Base-by-base conservation (phyloP, 331 rosid genomes). In the Acacia pycnantha region DNA sequence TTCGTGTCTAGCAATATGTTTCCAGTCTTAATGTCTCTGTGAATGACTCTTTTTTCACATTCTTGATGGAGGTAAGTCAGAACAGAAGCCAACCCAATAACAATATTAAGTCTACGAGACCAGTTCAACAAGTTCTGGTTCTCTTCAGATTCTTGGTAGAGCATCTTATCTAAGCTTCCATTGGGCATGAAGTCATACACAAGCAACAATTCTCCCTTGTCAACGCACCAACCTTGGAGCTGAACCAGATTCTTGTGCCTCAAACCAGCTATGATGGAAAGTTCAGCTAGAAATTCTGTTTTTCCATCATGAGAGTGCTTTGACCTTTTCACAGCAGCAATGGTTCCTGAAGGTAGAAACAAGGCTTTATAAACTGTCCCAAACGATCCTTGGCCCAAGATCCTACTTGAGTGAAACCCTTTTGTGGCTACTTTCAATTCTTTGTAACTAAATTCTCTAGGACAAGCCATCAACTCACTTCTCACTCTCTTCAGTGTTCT, bases 101-200 rank as follows among this genome's bases (percentile, higher is more conserved):
- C 96, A 77, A 92, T 86, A 84, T 92, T 92, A 70, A 74, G 74
- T 74, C 98, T 88, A 75, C 81, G 90, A 31, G 82, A 56, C 97
- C 94, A 94, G 81, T 74, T 86, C 77, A 92, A 70, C 79, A 83
- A 74, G 24, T 67, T 29, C 8, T 21, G 73, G 50, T 1, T 59
- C 62, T 27, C 70, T 51, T 73, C 91, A 70, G 77, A 31, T 82
- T 89, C 93, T 48, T 70, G 90, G 79, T 92, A 82, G n/a, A 92
- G 87, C 64, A 85, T 66, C 73, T 76, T 89, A 33, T 92, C 94
- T 24, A 92, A 89, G 76, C 92, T 92, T 10, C 97, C 97, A 76
- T 92, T 91, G 2, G 91, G 91, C 98, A 94, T 94, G 47, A 91
- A 94, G 77, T 94, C 98, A 89, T 94, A 94, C n/a, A 94, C 97